These are phyloP conservation scores for Aspergillus amoenus DNA, from an alignment of 2,329 filamentous ascomycete species.

Conservation along the genomic window DNA sequence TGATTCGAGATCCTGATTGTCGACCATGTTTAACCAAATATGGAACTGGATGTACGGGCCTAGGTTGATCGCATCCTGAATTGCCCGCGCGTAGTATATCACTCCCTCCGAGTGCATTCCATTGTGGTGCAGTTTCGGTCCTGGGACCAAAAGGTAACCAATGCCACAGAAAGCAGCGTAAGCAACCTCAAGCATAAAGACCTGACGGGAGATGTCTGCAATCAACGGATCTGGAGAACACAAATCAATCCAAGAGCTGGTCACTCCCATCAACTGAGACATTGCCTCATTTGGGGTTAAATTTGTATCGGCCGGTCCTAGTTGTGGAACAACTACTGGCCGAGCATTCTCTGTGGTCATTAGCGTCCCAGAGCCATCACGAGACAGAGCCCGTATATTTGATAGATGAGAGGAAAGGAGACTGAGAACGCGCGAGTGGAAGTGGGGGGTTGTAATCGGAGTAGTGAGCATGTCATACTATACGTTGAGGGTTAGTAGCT, in stretches of 20 bases:
- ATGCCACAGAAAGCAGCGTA: slow-evolving; percentile 96
- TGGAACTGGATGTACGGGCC: slow-evolving; percentile 77
- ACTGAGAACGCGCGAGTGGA: slow-evolving; percentile 58
- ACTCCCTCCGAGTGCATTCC: slow-evolving; percentile 50
- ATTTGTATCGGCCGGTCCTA: slow-evolving; percentile 52
- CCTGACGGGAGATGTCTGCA: slow-evolving; percentile 82
- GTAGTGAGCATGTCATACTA: slow-evolving; percentile 67
- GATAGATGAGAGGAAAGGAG: slow-evolving; percentile 54
- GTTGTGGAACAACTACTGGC: slow-evolving; percentile 40
- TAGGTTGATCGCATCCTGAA: slow-evolving; percentile 74
- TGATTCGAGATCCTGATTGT: slow-evolving; percentile 60
- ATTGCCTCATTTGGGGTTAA: slow-evolving; percentile 80
- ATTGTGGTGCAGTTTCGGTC: slow-evolving; percentile 66
- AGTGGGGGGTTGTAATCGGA: slow-evolving; percentile 60
- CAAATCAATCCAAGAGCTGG: slow-evolving; percentile 92
- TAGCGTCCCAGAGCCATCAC: slow-evolving; percentile 39
- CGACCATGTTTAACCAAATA: slow-evolving; percentile 80
- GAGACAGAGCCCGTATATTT: slow-evolving; percentile 37
- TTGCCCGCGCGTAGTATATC: slow-evolving; percentile 77
- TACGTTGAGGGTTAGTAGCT: background rate
- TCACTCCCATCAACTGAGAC: slow-evolving; percentile 72
- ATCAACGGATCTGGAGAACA: slow-evolving; percentile 79
- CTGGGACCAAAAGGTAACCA: slow-evolving; percentile 76
- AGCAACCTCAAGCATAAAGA: slow-evolving; percentile 84
- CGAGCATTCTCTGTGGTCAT: slow-evolving; percentile 42